Conservation (phyloP, 2,329 filamentous ascomycete genomes). For the Akanthomyces dipterigenus region DNA sequence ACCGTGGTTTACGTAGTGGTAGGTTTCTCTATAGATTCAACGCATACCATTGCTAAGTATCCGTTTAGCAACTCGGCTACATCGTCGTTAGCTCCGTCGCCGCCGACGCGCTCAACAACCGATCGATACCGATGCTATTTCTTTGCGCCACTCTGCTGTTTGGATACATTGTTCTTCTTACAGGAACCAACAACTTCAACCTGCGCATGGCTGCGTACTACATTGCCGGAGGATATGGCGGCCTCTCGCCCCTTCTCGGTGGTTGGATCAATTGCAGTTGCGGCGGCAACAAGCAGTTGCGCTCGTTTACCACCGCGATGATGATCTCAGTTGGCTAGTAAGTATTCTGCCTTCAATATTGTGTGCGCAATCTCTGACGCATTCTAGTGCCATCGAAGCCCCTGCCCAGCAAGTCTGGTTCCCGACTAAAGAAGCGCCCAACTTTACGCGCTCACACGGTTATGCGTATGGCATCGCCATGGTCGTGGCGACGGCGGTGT, state of each 20-base stretch:
- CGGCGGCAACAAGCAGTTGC: slow-evolving; percentile 12
- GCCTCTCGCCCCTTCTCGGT: slow-evolving; percentile 10
- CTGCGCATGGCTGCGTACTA: slow-evolving; percentile 12
- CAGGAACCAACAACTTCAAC: not conserved
- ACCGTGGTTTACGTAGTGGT: not conserved
- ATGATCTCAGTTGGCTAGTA: slow-evolving; percentile 15
- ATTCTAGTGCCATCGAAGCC: slow-evolving; percentile 4
- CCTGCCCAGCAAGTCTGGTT: slow-evolving; percentile 13
- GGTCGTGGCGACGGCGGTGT: slow-evolving; percentile 9
- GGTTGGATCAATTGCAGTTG: slow-evolving; percentile 13
- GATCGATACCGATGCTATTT: slow-evolving; percentile 1
- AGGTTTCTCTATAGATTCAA: too few relatives aligned
- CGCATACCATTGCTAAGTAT: not conserved
- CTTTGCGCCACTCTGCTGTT: slow-evolving; percentile 7
- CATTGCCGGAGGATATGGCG: slow-evolving; percentile 8
- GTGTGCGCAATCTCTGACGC: not conserved
- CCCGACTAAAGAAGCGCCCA: slow-evolving; percentile 5
- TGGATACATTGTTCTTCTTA: slow-evolving; percentile 9
- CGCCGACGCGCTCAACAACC: slow-evolving; percentile 11
- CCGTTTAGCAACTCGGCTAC: slow-evolving; percentile 6
- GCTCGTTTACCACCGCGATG: slow-evolving; percentile 9
- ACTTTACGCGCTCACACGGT: slow-evolving; percentile 5
- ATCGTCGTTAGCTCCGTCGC: slow-evolving; percentile 10
- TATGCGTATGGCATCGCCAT: slow-evolving; percentile 9
- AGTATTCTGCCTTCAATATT: not conserved